Base-by-base conservation (phyloP, 1,284 basidiomycete genomes). In the Naganishia cerealis region DNA sequence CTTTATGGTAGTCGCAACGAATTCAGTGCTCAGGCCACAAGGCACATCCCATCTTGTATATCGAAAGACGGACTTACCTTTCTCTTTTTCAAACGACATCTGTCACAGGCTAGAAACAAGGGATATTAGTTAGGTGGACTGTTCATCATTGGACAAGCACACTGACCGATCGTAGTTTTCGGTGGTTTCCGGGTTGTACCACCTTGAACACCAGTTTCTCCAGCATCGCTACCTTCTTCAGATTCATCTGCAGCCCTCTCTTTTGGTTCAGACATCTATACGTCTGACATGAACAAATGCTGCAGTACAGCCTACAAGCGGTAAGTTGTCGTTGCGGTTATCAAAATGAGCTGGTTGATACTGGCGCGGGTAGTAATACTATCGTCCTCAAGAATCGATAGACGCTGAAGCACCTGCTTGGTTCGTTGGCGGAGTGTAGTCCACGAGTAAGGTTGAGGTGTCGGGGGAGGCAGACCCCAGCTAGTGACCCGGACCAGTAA, bases 11-110 rank as follows among this genome's bases (percentile, higher is more conserved):
- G 12, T 50, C 21, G 46, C 24, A 9, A 16, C 5, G n/a, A 15
- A 29, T 42, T 63, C 21, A 63, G 38, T 46, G 18, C 21, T 8
- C 21, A 3, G 9, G 12, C 46, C n/a, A 24, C 24, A n/a, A 16
- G 38, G 18, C 26, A 15, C 21, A 21, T 29, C 26, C 16, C 13
- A 42, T 9, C 50, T 3, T 33, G 5, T 2, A 59, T 18, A 59
- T 18, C 10, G 39, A 15, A 40, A 46, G 26, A 33, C 10, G 16
- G 3, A 26, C 33, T 6, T 18, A 63, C 61, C 61, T 63, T 63
- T 36, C 61, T 38, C 38, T 63, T 63, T n/a, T 63, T 63, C 12
- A 63, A n/a, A 10, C 61, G 61, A 53, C 61, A 63, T 18, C 61
- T 21, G 48, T 63, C 61, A 40, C 61, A 63, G 16, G 61, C 61